Conservation (phyloP, 2,329 filamentous ascomycete genomes). For the Macrophomina phaseolina region DNA sequence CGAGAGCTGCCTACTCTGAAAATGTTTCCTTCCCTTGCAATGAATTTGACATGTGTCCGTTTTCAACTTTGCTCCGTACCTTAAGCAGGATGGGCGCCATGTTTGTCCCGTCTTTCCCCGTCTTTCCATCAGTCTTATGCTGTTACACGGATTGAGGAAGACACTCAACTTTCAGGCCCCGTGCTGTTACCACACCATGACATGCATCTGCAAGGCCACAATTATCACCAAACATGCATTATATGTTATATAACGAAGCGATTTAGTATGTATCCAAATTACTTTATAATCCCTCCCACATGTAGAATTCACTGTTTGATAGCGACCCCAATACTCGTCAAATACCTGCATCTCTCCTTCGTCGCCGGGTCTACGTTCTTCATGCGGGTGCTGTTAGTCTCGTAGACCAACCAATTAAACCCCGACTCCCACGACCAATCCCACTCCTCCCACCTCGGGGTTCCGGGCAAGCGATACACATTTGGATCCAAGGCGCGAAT, state of each 20-base stretch:
- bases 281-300: not conserved
- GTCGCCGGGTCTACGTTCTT: slow-evolving; percentile 37
- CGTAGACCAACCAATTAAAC: slow-evolving; percentile 43
- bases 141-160: too few relatives aligned
- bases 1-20: too few relatives aligned
- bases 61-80: too few relatives aligned
- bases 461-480: slow-evolving; percentile 50
- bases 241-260: not conserved
- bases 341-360: slow-evolving; percentile 10
- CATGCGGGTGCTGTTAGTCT: slow-evolving; percentile 48
- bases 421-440: slow-evolving; percentile 32
- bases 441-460: slow-evolving; percentile 61
- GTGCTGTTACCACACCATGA: too few relatives aligned
- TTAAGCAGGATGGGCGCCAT: too few relatives aligned
- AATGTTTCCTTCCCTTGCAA: too few relatives aligned
- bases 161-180: too few relatives aligned
- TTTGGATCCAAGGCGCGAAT: slow-evolving; percentile 72
- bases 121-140: too few relatives aligned
- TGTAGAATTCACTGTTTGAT: slow-evolving; percentile 17
- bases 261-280: not conserved
- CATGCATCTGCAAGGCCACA: too few relatives aligned
- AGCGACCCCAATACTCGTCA: slow-evolving; percentile 14
- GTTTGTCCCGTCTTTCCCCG: too few relatives aligned
- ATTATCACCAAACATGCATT: not conserved
- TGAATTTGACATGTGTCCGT: too few relatives aligned